Conservation (phyloP, 2,329 filamentous ascomycete species). For the Diaporthe sp. region DNA sequence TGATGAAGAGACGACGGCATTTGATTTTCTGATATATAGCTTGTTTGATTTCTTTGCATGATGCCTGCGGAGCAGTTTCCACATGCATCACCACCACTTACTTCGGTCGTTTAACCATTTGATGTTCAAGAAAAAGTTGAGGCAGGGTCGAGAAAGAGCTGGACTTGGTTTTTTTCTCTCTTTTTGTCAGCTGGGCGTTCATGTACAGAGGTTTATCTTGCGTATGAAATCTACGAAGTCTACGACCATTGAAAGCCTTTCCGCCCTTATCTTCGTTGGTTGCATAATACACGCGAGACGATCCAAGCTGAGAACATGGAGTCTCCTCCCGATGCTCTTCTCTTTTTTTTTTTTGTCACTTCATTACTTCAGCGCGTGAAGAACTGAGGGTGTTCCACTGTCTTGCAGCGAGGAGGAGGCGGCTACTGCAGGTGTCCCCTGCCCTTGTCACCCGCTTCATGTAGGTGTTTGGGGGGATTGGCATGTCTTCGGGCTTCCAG, state of each 20-base stretch:
- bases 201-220: constrained; percentile 11
- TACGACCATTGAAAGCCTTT: not conserved
- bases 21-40: not conserved
- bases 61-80: constrained; percentile 11
- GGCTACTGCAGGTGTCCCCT: not conserved
- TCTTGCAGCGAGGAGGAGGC: too few relatives aligned
- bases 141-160: constrained; percentile 1
- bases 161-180: not conserved
- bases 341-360: not conserved
- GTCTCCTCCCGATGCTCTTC: not conserved
- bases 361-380: not conserved
- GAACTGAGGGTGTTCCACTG: not conserved
- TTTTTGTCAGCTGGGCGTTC: not conserved
- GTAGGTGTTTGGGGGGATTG: not conserved
- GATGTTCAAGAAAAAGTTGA: constrained; percentile 34
- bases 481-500: not conserved
- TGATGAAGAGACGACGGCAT: constrained; percentile 15
- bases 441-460: not conserved
- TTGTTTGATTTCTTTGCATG: constrained; percentile 14
- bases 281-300: not conserved
- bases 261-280: not conserved
- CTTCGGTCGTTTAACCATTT: constrained; percentile 17
- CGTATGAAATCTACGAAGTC: constrained; percentile 22
- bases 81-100: not conserved
- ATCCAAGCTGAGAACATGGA: not conserved